Evolutionary conservation across 768 basidiomycete species (phyloP).

Genomic region (Leccinellum luteum): DNA sequence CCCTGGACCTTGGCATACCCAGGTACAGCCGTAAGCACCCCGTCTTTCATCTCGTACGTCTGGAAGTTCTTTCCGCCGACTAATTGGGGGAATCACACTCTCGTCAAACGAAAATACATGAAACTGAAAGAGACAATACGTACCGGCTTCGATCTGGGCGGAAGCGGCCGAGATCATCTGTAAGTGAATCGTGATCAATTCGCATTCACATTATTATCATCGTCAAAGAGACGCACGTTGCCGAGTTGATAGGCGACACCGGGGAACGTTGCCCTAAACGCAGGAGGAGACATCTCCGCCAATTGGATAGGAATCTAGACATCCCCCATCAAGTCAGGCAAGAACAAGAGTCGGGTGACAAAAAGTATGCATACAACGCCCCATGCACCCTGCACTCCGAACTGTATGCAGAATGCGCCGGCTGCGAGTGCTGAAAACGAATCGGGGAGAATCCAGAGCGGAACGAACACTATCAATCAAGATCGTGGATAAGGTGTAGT

Average conservation of each 20-base stretch:
- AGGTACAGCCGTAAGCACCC: slow-evolving; percentile 42
- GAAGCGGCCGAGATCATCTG: slow-evolving; percentile 70
- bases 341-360: background rate
- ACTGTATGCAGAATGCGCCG: slow-evolving; percentile 84
- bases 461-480: slow-evolving; percentile 49
- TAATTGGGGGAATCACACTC: slow-evolving; percentile 9
- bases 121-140: slow-evolving; percentile 14
- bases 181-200: background rate
- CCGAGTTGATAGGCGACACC: slow-evolving; percentile 85
- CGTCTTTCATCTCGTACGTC: slow-evolving; percentile 45
- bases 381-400: slow-evolving; percentile 91
- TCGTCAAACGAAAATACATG: background rate
- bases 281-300: slow-evolving; percentile 82
- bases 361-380: slow-evolving; percentile 58
- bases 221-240: slow-evolving; percentile 41
- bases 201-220: background rate
- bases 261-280: slow-evolving; percentile 86
- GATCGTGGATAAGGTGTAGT: background rate
- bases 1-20: slow-evolving; percentile 81
- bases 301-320: slow-evolving; percentile 69
- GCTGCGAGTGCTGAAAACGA: slow-evolving; percentile 69
- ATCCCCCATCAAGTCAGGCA: background rate
- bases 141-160: slow-evolving; percentile 76
- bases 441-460: slow-evolving; percentile 80
- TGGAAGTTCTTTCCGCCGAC: slow-evolving; percentile 61